Percentiles rank a stretch among this genome's conserved stretches.
Conservation (phyloP, 2,329 filamentous ascomycete species). For the Aspergillus sp. region DNA sequence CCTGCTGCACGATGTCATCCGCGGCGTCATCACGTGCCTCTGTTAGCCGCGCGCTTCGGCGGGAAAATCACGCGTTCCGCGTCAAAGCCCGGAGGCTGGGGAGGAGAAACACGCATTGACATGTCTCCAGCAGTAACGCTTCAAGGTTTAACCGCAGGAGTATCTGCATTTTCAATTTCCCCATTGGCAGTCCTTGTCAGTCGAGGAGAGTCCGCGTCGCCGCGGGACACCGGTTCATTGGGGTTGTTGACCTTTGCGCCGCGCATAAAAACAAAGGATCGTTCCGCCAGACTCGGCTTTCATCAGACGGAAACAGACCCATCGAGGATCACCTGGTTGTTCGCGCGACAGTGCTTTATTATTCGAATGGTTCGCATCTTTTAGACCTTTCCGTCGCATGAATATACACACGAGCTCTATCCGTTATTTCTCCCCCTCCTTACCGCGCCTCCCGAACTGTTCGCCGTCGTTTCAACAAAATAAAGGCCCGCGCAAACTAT, state of each 20-base stretch:
- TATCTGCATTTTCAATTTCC: not conserved
- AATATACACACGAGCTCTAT: too few relatives aligned
- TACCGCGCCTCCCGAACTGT: not conserved
- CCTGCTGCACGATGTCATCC: not conserved
- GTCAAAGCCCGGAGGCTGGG: slow-evolving; percentile 16
- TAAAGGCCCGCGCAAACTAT: not conserved
- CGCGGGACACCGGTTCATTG: too few relatives aligned
- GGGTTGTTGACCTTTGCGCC: not conserved
- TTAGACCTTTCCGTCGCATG: too few relatives aligned
- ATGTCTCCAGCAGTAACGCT: too few relatives aligned
- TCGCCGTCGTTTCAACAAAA: not conserved
- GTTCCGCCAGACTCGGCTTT: not conserved
- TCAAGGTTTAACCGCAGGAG: not conserved
- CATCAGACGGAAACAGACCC: not conserved
- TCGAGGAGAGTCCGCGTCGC: too few relatives aligned
- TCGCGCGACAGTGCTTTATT: not conserved
- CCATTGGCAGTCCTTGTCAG: too few relatives aligned
- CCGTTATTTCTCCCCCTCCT: too few relatives aligned
- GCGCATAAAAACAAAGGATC: not conserved
- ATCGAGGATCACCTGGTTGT: not conserved
- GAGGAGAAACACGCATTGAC: slow-evolving; percentile 2
- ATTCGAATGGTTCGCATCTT: not conserved
- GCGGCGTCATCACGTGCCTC: slow-evolving; percentile 4
- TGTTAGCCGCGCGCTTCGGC: slow-evolving; percentile 7
- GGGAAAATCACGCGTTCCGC: slow-evolving; percentile 11